These are phyloP conservation scores for Cladochytrium replicatum DNA, from an alignment of 192 early-diverging fungal genomes.

Conservation along the genomic window DNA sequence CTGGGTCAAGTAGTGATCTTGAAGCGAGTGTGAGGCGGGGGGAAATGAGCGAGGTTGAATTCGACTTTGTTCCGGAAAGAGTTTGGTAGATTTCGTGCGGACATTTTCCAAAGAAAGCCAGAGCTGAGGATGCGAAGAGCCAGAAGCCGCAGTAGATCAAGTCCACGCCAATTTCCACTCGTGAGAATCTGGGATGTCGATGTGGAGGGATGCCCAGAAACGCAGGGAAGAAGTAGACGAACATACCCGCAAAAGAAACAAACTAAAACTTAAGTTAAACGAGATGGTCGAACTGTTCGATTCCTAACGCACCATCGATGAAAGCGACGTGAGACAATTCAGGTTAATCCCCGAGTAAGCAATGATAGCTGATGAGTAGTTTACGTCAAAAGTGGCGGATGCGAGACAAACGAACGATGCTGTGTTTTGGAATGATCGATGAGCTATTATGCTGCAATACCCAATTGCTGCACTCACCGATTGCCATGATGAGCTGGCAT, in stretches of 20 bases:
- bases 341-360: constrained; percentile 31
- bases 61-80: neutral
- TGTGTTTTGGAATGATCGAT: too few relatives aligned
- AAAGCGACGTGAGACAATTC: constrained; percentile 31
- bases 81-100: constrained; percentile 5
- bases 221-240: constrained; percentile 35
- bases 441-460: too few relatives aligned
- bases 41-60: neutral
- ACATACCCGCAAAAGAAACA: constrained; percentile 32
- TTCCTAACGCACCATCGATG: constrained; percentile 20
- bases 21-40: constrained; percentile 4
- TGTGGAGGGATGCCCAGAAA: constrained; percentile 31
- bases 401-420: constrained; percentile 28
- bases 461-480: too few relatives aligned
- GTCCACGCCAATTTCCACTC: constrained; percentile 33
- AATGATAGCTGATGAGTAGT: constrained; percentile 29
- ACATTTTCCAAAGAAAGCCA: constrained; percentile 21
- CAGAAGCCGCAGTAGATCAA: constrained; percentile 25
- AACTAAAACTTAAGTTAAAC: constrained; percentile 16
- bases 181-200: constrained; percentile 32
- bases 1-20: neutral
- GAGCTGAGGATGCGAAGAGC: constrained; percentile 21
- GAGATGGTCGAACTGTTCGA: neutral
- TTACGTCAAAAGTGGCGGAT: constrained; percentile 31
- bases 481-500: too few relatives aligned